Percentiles rank a stretch among this genome's conserved stretches.
These are phyloP conservation scores for Colletotrichum cuscutae DNA, from an alignment of 2,329 filamentous ascomycete species.

Conservation along the genomic window DNA sequence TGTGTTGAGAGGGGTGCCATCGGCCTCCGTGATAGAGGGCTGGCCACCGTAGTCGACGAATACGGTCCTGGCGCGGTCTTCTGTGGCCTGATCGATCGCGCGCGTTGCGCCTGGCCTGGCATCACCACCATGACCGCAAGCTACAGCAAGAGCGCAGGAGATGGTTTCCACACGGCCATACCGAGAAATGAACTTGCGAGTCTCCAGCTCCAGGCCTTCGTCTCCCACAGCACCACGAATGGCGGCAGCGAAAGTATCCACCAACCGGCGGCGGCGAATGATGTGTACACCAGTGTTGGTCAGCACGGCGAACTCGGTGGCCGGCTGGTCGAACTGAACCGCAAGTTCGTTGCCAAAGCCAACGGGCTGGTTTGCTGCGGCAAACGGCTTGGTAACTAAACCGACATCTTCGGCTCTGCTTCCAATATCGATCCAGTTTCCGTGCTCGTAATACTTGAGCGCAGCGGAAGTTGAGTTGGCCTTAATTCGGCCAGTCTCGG, in stretches of 20 bases:
- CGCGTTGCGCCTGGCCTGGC: constrained; percentile 75
- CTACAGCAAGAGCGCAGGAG: constrained; percentile 90
- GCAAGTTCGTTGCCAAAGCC: constrained; percentile 97
- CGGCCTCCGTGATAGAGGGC: constrained; percentile 81
- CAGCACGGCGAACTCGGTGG: constrained; percentile 87
- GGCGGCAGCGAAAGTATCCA: constrained; percentile 90
- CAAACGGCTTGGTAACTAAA: constrained; percentile 77
- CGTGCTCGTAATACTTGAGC: constrained; percentile 79
- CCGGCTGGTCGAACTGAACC: constrained; percentile 89
- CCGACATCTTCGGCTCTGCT: constrained; percentile 82
- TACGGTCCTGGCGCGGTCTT: constrained; percentile 84
- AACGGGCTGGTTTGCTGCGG: constrained; percentile 72
- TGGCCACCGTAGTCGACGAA: constrained; percentile 95
- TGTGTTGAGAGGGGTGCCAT: constrained; percentile 76
- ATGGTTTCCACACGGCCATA: constrained; percentile 93
- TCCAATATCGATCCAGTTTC: constrained; percentile 80
- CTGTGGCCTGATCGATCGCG: constrained; percentile 84
- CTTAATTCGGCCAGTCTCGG: constrained; percentile 88
- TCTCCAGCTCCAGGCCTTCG: constrained; percentile 83
- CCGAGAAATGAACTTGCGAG: constrained; percentile 83
- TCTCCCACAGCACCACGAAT: constrained; percentile 79
- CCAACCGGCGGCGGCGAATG: constrained; percentile 82
- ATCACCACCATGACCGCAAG: constrained; percentile 92
- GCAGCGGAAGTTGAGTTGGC: constrained; percentile 62
- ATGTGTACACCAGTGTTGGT: constrained; percentile 93